A percentile compares a stretch with the other conserved stretches of the same genome.
phyloP scores from a whole-genome alignment of 371 early-diverging fungal species.

The Phascolomyces articulosus region DNA sequence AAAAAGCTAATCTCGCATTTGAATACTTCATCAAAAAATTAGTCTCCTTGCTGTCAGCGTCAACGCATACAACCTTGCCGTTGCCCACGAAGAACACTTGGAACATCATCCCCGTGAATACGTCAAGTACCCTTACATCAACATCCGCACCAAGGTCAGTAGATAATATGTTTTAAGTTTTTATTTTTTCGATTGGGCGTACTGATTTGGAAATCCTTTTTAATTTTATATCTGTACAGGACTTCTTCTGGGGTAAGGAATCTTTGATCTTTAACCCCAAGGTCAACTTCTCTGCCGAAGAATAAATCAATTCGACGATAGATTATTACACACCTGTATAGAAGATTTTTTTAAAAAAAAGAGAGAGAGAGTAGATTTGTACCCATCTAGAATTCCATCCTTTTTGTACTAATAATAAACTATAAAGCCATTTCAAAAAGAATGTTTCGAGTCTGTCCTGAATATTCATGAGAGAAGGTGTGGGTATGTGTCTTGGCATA shows the following conservation, averaged over 20 bases:
- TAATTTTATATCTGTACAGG: slow-evolving; percentile 12
- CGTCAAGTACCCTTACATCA: slow-evolving; percentile 51
- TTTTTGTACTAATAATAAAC: slow-evolving; percentile 7
- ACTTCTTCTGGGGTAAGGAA: slow-evolving; percentile 56
- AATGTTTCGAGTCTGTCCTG: no score
- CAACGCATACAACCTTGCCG: slow-evolving; percentile 50
- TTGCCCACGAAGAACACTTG: slow-evolving; percentile 40
- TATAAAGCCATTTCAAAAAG: neutral
- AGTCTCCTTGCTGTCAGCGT: slow-evolving; percentile 46
- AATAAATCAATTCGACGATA: slow-evolving; percentile 9
- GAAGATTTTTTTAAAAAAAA: neutral
- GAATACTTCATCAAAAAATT: neutral
- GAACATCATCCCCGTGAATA: slow-evolving; percentile 46
- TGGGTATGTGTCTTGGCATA: no score
- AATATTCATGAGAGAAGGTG: no score
- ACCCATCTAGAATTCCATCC: neutral
- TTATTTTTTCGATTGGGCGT: neutral
- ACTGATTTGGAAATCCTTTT: neutral
- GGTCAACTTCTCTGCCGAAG: slow-evolving; percentile 47
- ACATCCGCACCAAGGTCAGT: slow-evolving; percentile 39
- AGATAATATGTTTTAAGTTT: no score
- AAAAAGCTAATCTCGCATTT: neutral
- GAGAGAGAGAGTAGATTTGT: neutral
- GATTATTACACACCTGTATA: neutral
- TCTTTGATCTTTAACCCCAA: slow-evolving; percentile 56